Conservation (phyloP, 1,284 basidiomycete species). For the Apiotrichum domesticum region DNA sequence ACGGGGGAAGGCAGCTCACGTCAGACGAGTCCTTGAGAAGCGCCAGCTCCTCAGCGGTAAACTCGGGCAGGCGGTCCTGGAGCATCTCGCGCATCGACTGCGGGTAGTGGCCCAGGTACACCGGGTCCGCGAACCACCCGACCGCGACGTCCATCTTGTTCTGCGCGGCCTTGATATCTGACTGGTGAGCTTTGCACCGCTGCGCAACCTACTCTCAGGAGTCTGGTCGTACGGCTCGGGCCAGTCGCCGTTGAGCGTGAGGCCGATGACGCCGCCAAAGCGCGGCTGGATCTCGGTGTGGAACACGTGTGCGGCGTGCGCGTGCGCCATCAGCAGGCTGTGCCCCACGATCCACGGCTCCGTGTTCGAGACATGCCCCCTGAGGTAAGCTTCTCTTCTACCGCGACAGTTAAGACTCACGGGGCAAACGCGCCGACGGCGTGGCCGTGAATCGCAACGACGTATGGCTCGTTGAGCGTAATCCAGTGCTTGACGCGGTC, state of each 20-base stretch:
- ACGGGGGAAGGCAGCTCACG: background rate
- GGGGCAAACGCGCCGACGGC: slow-evolving; percentile 15
- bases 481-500: slow-evolving; percentile 68
- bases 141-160: slow-evolving; percentile 61
- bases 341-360: slow-evolving; percentile 72
- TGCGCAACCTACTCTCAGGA: slow-evolving; percentile 54
- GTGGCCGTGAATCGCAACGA: slow-evolving; percentile 62
- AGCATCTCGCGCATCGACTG: slow-evolving; percentile 57
- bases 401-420: background rate
- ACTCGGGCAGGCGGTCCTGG: slow-evolving; percentile 60
- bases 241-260: slow-evolving; percentile 68
- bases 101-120: slow-evolving; percentile 68
- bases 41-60: slow-evolving; percentile 57
- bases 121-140: slow-evolving; percentile 55
- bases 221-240: slow-evolving; percentile 61
- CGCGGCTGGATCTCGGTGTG: slow-evolving; percentile 52
- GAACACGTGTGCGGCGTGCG: slow-evolving; percentile 60
- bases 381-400: background rate
- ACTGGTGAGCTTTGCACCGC: background rate
- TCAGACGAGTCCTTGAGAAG: slow-evolving; percentile 53
- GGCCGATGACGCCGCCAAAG: slow-evolving; percentile 57
- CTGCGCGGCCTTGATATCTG: slow-evolving; percentile 61
- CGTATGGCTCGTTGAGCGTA: slow-evolving; percentile 65
- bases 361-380: slow-evolving; percentile 54
- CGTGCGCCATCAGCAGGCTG: slow-evolving; percentile 63